Percentiles rank a stretch among this genome's conserved stretches.
These are phyloP conservation scores for Zygoascus hellenicus DNA, from an alignment of 1,139 yeast genomes.

Conservation along the genomic window DNA sequence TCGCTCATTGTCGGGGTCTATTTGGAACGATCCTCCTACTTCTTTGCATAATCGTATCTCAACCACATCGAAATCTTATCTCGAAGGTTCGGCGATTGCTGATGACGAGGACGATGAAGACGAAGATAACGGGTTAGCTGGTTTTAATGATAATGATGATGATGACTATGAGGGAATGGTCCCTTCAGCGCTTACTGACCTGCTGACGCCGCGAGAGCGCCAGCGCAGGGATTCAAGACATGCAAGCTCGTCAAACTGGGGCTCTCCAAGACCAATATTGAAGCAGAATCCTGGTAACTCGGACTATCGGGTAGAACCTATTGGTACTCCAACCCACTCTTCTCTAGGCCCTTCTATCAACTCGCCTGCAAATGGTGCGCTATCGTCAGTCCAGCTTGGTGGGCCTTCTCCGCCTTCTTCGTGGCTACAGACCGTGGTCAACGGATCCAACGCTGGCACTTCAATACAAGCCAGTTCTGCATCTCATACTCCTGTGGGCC, in stretches of 20 bases:
- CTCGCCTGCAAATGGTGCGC: background rate
- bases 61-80: background rate
- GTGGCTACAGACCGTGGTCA: conserved; percentile 2
- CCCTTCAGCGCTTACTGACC: conserved; percentile 66
- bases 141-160: conserved; percentile 6
- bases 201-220: conserved; percentile 73
- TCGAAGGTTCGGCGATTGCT: conserved; percentile 16
- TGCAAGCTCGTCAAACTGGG: conserved; percentile 29
- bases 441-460: background rate
- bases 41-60: conserved; percentile 3
- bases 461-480: background rate
- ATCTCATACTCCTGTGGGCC: conserved; percentile 6
- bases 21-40: conserved; percentile 9
- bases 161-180: conserved; percentile 35
- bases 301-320: conserved; percentile 7
- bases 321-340: conserved; percentile 8
- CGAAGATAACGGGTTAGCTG: background rate
- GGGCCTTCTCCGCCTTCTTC: conserved; percentile 8
- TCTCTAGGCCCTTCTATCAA: background rate
- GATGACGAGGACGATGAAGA: conserved; percentile 16
- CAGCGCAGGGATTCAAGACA: conserved; percentile 56
- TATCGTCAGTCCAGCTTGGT: conserved; percentile 1
- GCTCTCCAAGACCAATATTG: conserved; percentile 6
- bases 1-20: conserved; percentile 7
- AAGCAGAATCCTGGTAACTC: background rate